phyloP scores from a whole-genome alignment of 768 basidiomycete genomes.

The Russula earlei region DNA sequence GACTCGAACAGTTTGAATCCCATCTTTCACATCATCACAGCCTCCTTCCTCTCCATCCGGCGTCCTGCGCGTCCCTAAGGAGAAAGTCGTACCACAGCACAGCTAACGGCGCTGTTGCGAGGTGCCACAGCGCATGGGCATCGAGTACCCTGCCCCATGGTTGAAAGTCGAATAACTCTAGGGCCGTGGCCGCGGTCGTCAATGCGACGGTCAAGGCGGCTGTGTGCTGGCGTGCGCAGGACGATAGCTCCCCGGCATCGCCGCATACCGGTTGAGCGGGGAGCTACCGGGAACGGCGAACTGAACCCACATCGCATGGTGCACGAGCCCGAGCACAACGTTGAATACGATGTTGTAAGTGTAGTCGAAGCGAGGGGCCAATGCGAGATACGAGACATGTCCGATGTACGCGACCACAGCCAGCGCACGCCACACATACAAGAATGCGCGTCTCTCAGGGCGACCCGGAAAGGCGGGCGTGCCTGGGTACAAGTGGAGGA shows the following conservation, averaged over 20 bases:
- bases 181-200: slow-evolving; percentile 61
- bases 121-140: slow-evolving; percentile 91
- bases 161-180: slow-evolving; percentile 91
- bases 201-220: slow-evolving; percentile 54
- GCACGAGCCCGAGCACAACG: slow-evolving; percentile 59
- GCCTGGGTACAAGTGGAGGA: slow-evolving; percentile 62
- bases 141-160: slow-evolving; percentile 70
- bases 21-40: slow-evolving; percentile 14
- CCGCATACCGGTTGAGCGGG: slow-evolving; percentile 43
- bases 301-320: slow-evolving; percentile 74
- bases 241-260: slow-evolving; percentile 45
- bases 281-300: slow-evolving; percentile 52
- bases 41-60: slow-evolving; percentile 49
- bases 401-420: slow-evolving; percentile 49
- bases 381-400: slow-evolving; percentile 72
- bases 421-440: slow-evolving; percentile 36
- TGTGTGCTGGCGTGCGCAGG: slow-evolving; percentile 44
- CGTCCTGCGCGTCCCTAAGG: slow-evolving; percentile 58
- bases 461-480: slow-evolving; percentile 14
- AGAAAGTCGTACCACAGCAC: slow-evolving; percentile 83
- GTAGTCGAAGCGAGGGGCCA: slow-evolving; percentile 81
- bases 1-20: neutral
- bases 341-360: slow-evolving; percentile 89
- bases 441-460: slow-evolving; percentile 13
- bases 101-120: slow-evolving; percentile 70